Conservation (phyloP, 768 basidiomycete species). For the Naganishia kalamii region DNA sequence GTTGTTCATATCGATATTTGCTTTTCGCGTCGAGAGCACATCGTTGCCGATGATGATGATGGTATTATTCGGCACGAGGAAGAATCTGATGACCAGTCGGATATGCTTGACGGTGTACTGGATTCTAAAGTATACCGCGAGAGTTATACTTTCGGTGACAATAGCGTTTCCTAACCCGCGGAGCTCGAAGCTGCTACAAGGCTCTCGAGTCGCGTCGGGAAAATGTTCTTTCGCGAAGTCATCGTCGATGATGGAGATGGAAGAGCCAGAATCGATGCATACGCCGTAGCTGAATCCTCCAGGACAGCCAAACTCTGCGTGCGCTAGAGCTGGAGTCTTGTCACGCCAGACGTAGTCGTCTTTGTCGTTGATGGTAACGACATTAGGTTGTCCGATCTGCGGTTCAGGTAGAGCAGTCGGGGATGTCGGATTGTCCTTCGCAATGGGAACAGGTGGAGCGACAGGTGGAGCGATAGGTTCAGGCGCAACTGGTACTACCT, state of each 20-base stretch:
- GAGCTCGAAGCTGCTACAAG: neutral
- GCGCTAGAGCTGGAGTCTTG: neutral
- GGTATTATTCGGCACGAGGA: neutral
- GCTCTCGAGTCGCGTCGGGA: neutral
- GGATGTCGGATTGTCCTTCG: too few species aligned
- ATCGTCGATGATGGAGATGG: slow-evolving; percentile 10
- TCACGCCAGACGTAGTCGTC: neutral
- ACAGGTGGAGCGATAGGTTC: neutral
- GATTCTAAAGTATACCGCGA: too few species aligned
- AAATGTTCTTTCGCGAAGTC: neutral
- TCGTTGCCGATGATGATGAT: neutral
- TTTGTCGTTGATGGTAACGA: neutral
- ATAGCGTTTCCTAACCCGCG: neutral
- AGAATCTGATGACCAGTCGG: neutral
- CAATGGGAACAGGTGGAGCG: neutral
- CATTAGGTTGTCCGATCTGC: too few species aligned
- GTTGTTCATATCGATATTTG: neutral
- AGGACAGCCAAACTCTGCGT: neutral
- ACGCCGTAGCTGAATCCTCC: neutral
- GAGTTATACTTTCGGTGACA: neutral
- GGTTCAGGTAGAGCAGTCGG: neutral
- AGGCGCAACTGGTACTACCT: neutral
- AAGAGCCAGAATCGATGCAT: slow-evolving; percentile 15
- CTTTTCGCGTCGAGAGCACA: neutral
- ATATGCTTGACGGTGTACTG: neutral